phyloP scores from a whole-genome alignment of 1,139 yeast genomes.

The Sugiyamaella grinbergsii region DNA sequence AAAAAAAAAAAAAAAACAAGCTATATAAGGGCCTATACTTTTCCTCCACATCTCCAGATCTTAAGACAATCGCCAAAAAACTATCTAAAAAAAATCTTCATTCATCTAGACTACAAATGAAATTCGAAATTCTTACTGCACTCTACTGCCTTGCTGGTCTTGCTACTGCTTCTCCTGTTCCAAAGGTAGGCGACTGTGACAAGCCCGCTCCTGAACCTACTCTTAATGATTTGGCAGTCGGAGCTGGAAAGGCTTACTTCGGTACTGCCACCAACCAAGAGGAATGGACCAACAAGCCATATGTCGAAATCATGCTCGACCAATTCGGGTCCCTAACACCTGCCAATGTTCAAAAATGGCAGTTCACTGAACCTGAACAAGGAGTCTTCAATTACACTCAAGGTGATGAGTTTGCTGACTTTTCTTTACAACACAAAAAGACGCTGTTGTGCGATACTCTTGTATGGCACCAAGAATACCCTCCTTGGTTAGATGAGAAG shows the following conservation, averaged over 20 bases:
- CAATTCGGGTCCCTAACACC: slow-evolving; percentile 22
- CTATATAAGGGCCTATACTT: too few species aligned
- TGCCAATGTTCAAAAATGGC: slow-evolving; percentile 22
- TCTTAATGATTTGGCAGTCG: slow-evolving; percentile 7
- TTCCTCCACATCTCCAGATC: too few species aligned
- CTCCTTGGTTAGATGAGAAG: slow-evolving; percentile 20
- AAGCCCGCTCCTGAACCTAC: slow-evolving; percentile 4
- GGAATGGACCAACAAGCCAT: slow-evolving; percentile 9
- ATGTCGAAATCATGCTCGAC: slow-evolving; percentile 16
- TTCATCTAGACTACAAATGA: too few species aligned
- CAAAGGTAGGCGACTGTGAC: not conserved
- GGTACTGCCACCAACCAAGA: slow-evolving; percentile 23
- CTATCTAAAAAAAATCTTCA: too few species aligned
- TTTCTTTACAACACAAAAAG: slow-evolving; percentile 14
- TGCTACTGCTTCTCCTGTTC: slow-evolving; percentile 10
- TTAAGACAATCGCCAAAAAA: too few species aligned
- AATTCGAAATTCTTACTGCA: slow-evolving; percentile 8
- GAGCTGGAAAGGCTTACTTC: slow-evolving; percentile 20
- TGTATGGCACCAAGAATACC: slow-evolving; percentile 22
- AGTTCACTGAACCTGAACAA: slow-evolving; percentile 23
- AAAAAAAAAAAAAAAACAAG: too few species aligned
- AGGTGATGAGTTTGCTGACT: slow-evolving; percentile 18
- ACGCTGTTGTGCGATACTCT: slow-evolving; percentile 19
- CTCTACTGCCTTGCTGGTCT: slow-evolving; percentile 9
- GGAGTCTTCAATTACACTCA: slow-evolving; percentile 20